These are phyloP conservation scores for Aspergillus sp. DNA, from an alignment of 2,329 filamentous ascomycete genomes.

Conservation along the genomic window DNA sequence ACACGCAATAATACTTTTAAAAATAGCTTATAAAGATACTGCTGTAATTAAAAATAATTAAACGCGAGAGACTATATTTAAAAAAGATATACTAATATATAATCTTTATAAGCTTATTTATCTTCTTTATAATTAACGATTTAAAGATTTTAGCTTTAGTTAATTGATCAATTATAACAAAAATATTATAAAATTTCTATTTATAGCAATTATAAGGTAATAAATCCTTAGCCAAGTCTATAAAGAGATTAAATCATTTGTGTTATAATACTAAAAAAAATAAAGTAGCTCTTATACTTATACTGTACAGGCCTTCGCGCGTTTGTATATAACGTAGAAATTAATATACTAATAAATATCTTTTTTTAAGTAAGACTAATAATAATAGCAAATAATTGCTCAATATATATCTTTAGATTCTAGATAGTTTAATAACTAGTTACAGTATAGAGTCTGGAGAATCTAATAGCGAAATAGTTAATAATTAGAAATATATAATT, in stretches of 20 bases:
- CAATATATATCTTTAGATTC: not conserved
- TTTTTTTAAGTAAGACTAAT: no score
- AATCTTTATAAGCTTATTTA: no score
- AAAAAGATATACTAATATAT: not conserved
- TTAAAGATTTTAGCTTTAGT: not conserved
- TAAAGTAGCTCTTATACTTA: not conserved
- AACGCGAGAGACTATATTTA: not conserved
- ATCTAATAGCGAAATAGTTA: not conserved
- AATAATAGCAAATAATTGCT: not conserved
- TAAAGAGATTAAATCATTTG: not conserved
- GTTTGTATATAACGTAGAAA: conserved; percentile 2
- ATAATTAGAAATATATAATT: not conserved
- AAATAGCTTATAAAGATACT: not conserved
- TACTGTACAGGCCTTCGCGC: not conserved
- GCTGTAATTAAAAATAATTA: not conserved
- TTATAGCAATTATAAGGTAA: not conserved
- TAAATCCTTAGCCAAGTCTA: not conserved
- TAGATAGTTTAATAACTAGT: not conserved
- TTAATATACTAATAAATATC: not conserved
- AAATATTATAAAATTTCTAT: not conserved
- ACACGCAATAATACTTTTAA: not conserved
- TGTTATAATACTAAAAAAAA: conserved; percentile 1
- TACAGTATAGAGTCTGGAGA: not conserved
- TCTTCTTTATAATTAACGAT: not conserved
- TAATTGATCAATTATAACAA: not conserved